These are phyloP conservation scores for Sphaerobolus stellatus DNA, from an alignment of 1,284 basidiomycete genomes.

Conservation along the genomic window DNA sequence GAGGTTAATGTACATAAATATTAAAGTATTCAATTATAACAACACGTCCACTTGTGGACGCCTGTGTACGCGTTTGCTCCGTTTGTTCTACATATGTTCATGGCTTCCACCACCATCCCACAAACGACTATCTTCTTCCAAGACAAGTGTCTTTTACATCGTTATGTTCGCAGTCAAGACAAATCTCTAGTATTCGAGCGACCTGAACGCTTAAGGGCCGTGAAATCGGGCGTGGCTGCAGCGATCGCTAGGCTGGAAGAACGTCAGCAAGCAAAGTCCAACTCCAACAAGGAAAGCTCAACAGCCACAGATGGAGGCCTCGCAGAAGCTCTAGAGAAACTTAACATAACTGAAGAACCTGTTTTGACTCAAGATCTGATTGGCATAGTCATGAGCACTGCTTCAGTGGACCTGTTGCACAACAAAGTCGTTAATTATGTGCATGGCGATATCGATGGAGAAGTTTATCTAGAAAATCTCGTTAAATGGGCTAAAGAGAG, in stretches of 20 bases:
- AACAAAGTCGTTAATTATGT: constrained; percentile 70
- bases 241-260: constrained; percentile 73
- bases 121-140: constrained; percentile 47
- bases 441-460: constrained; percentile 67
- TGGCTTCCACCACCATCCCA: constrained; percentile 1
- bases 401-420: constrained; percentile 53
- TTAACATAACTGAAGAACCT: constrained; percentile 42
- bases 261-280: not conserved
- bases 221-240: constrained; percentile 76
- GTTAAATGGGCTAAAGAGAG: constrained; percentile 64
- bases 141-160: constrained; percentile 70
- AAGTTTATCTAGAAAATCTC: constrained; percentile 67
- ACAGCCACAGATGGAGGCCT: constrained; percentile 47
- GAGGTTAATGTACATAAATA: no score
- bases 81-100: constrained; percentile 4
- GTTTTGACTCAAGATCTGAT: constrained; percentile 2
- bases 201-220: constrained; percentile 85
- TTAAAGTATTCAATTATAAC: no score
- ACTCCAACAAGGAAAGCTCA: not conserved
- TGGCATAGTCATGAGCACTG: constrained; percentile 48
- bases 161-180: constrained; percentile 75
- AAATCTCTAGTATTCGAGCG: constrained; percentile 78
- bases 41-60: no score
- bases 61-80: not conserved
- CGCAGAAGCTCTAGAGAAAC: constrained; percentile 50